These are phyloP conservation scores for Termitomyces sp. DNA, from an alignment of 768 basidiomycete genomes.

Conservation along the genomic window DNA sequence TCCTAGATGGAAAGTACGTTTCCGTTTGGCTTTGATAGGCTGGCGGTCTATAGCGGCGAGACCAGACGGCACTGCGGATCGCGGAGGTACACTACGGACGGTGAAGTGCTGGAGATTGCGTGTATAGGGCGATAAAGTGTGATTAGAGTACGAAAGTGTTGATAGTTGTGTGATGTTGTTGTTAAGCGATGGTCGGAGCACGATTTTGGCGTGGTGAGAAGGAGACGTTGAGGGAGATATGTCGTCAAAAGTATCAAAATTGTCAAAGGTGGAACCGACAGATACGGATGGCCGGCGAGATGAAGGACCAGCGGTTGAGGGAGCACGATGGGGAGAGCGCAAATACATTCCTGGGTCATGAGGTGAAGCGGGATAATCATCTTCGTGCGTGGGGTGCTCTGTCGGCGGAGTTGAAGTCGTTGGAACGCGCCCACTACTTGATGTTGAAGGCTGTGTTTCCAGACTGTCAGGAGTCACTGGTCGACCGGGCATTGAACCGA, in stretches of 20 bases:
- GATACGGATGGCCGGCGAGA: constrained; percentile 32
- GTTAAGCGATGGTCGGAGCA: constrained; percentile 57
- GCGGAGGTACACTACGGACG: constrained; percentile 80
- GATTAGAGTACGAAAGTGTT: constrained; percentile 82
- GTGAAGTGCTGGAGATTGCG: constrained; percentile 88
- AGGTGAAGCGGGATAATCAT: constrained; percentile 10
- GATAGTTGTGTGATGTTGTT: constrained; percentile 81
- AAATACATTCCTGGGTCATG: constrained; percentile 18
- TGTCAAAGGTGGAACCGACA: constrained; percentile 19
- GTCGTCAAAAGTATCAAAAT: constrained; percentile 16
- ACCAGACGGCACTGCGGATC: constrained; percentile 22
- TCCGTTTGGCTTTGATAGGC: constrained; percentile 69
- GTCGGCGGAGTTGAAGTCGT: constrained; percentile 43
- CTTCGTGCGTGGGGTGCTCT: constrained; percentile 20
- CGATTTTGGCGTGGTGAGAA: constrained; percentile 44
- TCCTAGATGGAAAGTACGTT: constrained; percentile 58
- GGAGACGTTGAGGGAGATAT: constrained; percentile 16
- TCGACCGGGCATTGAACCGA: constrained; percentile 21
- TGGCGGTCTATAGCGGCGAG: constrained; percentile 32
- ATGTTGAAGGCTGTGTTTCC: constrained; percentile 44
- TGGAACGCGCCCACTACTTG: constrained; percentile 37
- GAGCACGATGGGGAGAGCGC: constrained; percentile 9
- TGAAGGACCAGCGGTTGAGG: constrained; percentile 10
- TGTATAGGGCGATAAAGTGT: constrained; percentile 92
- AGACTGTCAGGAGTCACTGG: constrained; percentile 45